phyloP scores from a whole-genome alignment of 495 filamentous ascomycete genomes.

The Cercophora scortea region DNA sequence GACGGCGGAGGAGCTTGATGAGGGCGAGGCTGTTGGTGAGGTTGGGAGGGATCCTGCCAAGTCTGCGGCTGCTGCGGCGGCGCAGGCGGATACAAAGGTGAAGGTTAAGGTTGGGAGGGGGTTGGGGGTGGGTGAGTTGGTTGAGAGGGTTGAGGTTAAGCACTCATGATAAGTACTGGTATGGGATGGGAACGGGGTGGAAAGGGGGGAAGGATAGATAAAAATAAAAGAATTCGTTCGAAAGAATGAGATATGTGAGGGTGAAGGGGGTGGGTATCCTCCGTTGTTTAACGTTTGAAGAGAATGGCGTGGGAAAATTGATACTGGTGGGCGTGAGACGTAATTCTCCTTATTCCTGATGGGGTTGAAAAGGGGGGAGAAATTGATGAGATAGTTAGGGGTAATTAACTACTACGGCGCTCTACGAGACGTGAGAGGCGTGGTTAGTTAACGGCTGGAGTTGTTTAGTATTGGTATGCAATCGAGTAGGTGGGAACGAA shows the following conservation, averaged over 20 bases:
- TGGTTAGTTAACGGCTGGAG: too few relatives aligned
- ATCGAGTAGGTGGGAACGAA: too few relatives aligned
- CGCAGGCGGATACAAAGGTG: slow-evolving; percentile 20
- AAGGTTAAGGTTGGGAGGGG: slow-evolving; percentile 74
- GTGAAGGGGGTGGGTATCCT: not conserved
- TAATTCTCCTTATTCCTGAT: too few relatives aligned
- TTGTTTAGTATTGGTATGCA: too few relatives aligned
- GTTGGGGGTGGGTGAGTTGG: slow-evolving; percentile 76
- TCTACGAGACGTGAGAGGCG: too few relatives aligned
- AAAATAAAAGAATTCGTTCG: not conserved
- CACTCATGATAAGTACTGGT: slow-evolving; percentile 18
- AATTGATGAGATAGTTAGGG: too few relatives aligned
- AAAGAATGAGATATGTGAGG: not conserved
- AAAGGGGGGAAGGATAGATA: not conserved
- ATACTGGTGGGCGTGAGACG: too few relatives aligned
- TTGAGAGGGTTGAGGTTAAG: slow-evolving; percentile 68
- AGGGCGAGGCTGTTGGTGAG: slow-evolving; percentile 39
- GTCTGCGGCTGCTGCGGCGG: not conserved
- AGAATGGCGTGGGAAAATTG: too few relatives aligned
- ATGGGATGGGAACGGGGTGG: too few relatives aligned
- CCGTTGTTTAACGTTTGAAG: too few relatives aligned
- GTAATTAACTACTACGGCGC: too few relatives aligned
- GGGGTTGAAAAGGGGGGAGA: too few relatives aligned
- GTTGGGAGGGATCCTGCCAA: slow-evolving; percentile 30
- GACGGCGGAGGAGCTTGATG: slow-evolving; percentile 22